phyloP scores from a whole-genome alignment of 345 rosid species.

The Pugionium dolabratum region DNA sequence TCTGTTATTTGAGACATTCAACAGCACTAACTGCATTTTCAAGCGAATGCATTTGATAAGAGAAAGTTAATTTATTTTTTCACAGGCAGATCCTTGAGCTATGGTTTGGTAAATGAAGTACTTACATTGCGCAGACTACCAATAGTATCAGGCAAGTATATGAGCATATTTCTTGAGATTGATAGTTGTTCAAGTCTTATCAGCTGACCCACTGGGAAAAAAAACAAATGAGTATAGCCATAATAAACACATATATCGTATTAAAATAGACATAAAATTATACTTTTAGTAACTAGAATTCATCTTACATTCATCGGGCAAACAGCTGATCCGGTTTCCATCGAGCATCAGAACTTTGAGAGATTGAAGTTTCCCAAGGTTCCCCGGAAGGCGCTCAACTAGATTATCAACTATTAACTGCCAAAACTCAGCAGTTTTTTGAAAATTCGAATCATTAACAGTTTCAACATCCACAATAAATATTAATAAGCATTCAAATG shows the following conservation, averaged over 20 bases:
- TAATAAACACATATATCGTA: not conserved
- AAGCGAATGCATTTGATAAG: conserved; percentile 13
- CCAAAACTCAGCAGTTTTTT: conserved; percentile 25
- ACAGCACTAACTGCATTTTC: conserved; percentile 69
- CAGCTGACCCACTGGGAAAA: conserved; percentile 81
- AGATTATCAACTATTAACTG: conserved; percentile 75
- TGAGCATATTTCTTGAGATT: conserved; percentile 68
- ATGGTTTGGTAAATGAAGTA: conserved; percentile 29
- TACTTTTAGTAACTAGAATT: conserved; percentile 40
- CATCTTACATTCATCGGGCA: conserved; percentile 92
- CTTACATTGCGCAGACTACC: conserved; percentile 96
- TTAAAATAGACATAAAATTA: not conserved
- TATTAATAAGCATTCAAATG: not conserved
- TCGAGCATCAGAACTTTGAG: conserved; percentile 84
- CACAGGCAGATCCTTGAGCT: conserved; percentile 15
- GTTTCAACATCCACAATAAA: not conserved
- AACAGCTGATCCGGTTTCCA: conserved; percentile 68
- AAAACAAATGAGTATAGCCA: not conserved
- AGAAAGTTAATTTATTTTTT: not conserved
- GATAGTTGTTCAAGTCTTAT: conserved; percentile 85
- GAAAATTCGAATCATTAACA: not conserved
- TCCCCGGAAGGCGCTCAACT: conserved; percentile 69
- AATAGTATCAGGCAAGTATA: conserved; percentile 79
- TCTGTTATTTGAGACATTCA: conserved; percentile 87
- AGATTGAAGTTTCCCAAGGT: conserved; percentile 86